A percentile compares a stretch with the other conserved stretches of the same genome.
Evolutionary conservation across 2,329 filamentous ascomycete genomes (phyloP).

Genomic region (Chalara sp.): DNA sequence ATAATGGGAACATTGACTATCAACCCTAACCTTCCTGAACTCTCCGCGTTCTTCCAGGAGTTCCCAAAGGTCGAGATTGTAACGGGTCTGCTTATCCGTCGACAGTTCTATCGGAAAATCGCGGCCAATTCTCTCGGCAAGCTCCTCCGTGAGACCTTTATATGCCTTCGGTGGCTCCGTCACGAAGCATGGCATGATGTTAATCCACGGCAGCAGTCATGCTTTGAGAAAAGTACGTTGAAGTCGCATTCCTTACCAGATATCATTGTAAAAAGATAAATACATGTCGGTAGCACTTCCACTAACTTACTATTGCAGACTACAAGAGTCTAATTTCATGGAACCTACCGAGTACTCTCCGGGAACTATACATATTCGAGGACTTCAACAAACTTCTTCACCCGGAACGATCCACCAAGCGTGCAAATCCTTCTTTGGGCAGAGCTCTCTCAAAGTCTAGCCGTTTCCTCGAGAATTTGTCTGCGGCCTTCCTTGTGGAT

Average conservation of each 20-base stretch:
- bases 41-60: not conserved
- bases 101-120: slow-evolving; percentile 17
- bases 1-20: slow-evolving; percentile 11
- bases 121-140: slow-evolving; percentile 7
- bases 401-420: slow-evolving; percentile 3
- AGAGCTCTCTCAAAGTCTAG: slow-evolving; percentile 8
- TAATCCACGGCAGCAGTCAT: slow-evolving; percentile 11
- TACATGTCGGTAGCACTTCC: slow-evolving; percentile 1
- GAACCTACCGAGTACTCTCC: slow-evolving; percentile 9
- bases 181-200: slow-evolving; percentile 14
- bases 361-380: slow-evolving; percentile 10
- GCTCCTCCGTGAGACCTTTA: slow-evolving; percentile 11
- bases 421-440: slow-evolving; percentile 6
- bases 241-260: slow-evolving; percentile 6
- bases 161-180: slow-evolving; percentile 10
- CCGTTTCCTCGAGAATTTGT: slow-evolving; percentile 8
- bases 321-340: slow-evolving; percentile 7
- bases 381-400: slow-evolving; percentile 9
- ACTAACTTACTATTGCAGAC: slow-evolving; percentile 10
- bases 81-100: slow-evolving; percentile 11
- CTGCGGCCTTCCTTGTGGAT: slow-evolving; percentile 12
- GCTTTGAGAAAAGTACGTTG: slow-evolving; percentile 11
- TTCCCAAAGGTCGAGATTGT: slow-evolving; percentile 13
- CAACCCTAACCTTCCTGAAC: slow-evolving; percentile 5
- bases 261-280: slow-evolving; percentile 5